Evolutionary conservation across 176 grass and related monocot genomes (phyloP).

Genomic region (Zizania latifolia): DNA sequence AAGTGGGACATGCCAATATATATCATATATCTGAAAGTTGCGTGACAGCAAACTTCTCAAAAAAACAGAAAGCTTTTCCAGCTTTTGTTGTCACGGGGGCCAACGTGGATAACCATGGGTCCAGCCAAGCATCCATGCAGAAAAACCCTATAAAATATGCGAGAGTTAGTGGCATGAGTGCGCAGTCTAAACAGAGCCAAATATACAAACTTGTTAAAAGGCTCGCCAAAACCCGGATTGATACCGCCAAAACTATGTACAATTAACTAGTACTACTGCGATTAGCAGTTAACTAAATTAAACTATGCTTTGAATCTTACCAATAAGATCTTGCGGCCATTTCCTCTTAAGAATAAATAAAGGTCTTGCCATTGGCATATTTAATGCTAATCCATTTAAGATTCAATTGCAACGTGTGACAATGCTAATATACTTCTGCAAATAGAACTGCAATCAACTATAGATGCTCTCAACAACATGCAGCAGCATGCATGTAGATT

Average conservation of each 20-base stretch:
- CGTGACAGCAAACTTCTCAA: constrained; percentile 19
- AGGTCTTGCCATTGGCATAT: neutral
- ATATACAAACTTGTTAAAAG: neutral
- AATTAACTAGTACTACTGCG: neutral
- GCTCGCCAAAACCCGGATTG: constrained; percentile 7
- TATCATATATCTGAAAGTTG: no score
- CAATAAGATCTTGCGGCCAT: neutral
- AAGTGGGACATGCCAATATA: constrained; percentile 13
- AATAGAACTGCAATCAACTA: neutral
- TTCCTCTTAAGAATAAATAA: neutral
- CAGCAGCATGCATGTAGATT: no score
- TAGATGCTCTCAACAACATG: neutral
- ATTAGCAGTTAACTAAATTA: neutral
- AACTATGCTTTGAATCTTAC: constrained; percentile 11
- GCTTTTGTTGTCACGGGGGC: neutral
- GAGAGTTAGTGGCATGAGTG: constrained; percentile 3
- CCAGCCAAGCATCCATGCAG: constrained; percentile 33
- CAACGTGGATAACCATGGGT: constrained; percentile 40
- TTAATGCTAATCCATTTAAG: neutral
- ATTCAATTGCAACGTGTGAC: neutral
- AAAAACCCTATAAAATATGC: constrained; percentile 21
- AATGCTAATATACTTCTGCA: neutral
- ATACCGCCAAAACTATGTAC: constrained; percentile 16
- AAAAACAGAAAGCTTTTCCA: constrained; percentile 7
- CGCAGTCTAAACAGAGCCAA: no score